phyloP scores from a whole-genome alignment of 257 asterid species.

The Linderniella brevidens region DNA sequence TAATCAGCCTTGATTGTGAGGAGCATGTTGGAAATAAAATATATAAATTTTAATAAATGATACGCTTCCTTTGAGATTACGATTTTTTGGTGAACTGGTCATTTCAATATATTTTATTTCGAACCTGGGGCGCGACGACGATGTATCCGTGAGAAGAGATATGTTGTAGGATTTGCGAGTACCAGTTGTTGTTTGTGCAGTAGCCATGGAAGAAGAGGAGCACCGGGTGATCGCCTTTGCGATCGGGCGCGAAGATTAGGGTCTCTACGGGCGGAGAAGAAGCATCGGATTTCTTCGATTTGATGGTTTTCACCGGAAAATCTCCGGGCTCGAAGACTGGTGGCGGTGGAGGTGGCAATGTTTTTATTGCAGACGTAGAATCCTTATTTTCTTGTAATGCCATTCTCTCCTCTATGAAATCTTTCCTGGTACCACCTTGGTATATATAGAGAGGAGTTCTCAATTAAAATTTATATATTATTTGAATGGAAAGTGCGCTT shows the following conservation, averaged over 20 bases:
- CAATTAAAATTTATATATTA: too few relatives aligned
- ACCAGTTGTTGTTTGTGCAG: constrained; percentile 21
- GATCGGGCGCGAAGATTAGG: constrained; percentile 26
- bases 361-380: not conserved
- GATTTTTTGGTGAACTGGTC: not conserved
- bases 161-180: constrained; percentile 37
- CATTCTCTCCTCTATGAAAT: constrained; percentile 4
- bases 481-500: too few relatives aligned
- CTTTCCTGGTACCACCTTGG: too few relatives aligned
- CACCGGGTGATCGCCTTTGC: constrained; percentile 28
- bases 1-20: too few relatives aligned
- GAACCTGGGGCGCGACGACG: constrained; percentile 49
- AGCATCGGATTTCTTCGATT: constrained; percentile 19
- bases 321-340: constrained; percentile 33
- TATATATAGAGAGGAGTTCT: too few relatives aligned
- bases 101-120: too few relatives aligned
- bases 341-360: not conserved
- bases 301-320: constrained; percentile 15
- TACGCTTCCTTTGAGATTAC: too few relatives aligned
- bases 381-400: constrained; percentile 6
- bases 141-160: constrained; percentile 58
- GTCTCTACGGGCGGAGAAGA: constrained; percentile 22
- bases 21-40: too few relatives aligned
- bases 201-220: constrained; percentile 43
- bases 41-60: too few relatives aligned